Conservation (phyloP, 169 alveolate genomes). For the Eimeria falciformis region DNA sequence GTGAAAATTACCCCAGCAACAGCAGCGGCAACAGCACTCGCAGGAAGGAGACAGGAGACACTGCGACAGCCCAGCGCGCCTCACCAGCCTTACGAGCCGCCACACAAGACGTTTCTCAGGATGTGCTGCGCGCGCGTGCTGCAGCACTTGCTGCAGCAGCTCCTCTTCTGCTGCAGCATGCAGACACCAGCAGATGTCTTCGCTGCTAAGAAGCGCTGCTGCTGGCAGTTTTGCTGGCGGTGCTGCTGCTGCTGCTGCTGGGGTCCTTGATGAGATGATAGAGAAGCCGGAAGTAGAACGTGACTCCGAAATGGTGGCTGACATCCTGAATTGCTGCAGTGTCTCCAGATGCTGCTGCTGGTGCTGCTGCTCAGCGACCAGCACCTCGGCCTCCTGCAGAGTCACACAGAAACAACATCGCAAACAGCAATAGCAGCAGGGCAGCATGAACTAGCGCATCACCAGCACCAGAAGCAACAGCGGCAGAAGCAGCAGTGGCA, state of each 20-base stretch:
- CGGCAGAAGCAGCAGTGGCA: neutral
- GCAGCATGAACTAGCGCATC: neutral
- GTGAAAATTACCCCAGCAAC: neutral
- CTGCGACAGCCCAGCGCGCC: neutral
- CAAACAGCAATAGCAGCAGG: neutral
- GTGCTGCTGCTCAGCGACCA: slow-evolving; percentile 37
- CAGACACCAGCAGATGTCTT: slow-evolving; percentile 65
- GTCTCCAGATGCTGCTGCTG: slow-evolving; percentile 41
- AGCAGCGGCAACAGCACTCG: slow-evolving; percentile 44
- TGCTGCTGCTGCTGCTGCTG: slow-evolving; percentile 25
- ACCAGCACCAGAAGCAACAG: neutral
- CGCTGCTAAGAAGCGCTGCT: slow-evolving; percentile 41
- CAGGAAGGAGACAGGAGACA: neutral
- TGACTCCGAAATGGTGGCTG: neutral
- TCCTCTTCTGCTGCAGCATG: slow-evolving; percentile 57
- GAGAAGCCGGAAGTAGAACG: neutral
- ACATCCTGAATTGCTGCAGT: slow-evolving; percentile 14
- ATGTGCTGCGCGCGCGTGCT: slow-evolving; percentile 1
- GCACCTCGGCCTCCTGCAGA: neutral
- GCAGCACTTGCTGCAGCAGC: slow-evolving; percentile 46
- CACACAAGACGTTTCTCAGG: slow-evolving; percentile 41
- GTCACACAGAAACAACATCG: slow-evolving; percentile 1
- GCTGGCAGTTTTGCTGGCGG: slow-evolving; percentile 34
- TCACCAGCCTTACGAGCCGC: neutral
- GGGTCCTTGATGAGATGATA: neutral